A percentile compares a stretch with the other conserved stretches of the same genome.
Evolutionary conservation across 768 basidiomycete species (phyloP).

Genomic region (Agaricus sinodeliciosus): DNA sequence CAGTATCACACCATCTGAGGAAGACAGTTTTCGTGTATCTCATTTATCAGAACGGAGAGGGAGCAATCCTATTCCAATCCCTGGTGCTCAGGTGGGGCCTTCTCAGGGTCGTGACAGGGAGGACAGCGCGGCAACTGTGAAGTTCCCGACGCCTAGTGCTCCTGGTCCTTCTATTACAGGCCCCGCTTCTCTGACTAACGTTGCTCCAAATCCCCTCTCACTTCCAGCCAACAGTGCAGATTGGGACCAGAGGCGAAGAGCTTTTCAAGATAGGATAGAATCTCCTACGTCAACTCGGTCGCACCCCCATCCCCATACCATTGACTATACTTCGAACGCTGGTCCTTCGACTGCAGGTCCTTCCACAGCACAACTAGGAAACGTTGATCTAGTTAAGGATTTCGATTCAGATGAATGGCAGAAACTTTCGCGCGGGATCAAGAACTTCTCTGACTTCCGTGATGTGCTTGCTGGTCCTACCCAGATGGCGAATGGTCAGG

Average conservation of each 20-base stretch:
- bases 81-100: slow-evolving; percentile 25
- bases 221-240: slow-evolving; percentile 51
- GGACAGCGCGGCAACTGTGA: slow-evolving; percentile 43
- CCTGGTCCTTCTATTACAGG: slow-evolving; percentile 9
- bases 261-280: slow-evolving; percentile 18
- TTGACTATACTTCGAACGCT: slow-evolving; percentile 4
- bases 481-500: not conserved
- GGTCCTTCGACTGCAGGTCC: slow-evolving; percentile 1
- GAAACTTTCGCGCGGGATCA: slow-evolving; percentile 12
- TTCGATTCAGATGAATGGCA: slow-evolving; percentile 34
- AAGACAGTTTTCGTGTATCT: slow-evolving; percentile 13
- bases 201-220: slow-evolving; percentile 23
- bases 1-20: slow-evolving; percentile 13
- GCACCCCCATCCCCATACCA: slow-evolving; percentile 2
- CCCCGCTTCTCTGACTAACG: slow-evolving; percentile 13
- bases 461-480: slow-evolving; percentile 1
- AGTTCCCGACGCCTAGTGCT: slow-evolving; percentile 7
- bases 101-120: slow-evolving; percentile 41
- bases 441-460: slow-evolving; percentile 18
- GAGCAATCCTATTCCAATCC: slow-evolving; percentile 58
- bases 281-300: slow-evolving; percentile 10
- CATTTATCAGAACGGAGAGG: slow-evolving; percentile 32
- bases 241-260: slow-evolving; percentile 47
- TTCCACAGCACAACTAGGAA: slow-evolving; percentile 4
- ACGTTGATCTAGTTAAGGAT: slow-evolving; percentile 23